Percentiles rank a stretch among this genome's conserved stretches.
These are phyloP conservation scores for Zasmidium cellare DNA, from an alignment of 2,329 filamentous ascomycete genomes.

Conservation along the genomic window DNA sequence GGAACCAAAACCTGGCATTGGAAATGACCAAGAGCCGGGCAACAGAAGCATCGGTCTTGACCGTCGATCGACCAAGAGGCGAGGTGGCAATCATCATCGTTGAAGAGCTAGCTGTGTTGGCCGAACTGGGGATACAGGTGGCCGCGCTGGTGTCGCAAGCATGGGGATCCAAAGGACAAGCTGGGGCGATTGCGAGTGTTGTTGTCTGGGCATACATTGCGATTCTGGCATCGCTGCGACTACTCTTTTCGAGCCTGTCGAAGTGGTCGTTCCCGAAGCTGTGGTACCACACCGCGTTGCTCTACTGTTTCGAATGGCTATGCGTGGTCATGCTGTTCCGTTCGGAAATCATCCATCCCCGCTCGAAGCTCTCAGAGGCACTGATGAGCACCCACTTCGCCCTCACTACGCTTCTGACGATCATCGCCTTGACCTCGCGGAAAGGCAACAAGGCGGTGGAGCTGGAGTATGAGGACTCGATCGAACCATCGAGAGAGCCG, in stretches of 20 bases:
- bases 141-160: slow-evolving; percentile 61
- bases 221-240: slow-evolving; percentile 68
- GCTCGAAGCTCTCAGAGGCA: slow-evolving; percentile 60
- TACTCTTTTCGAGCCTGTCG: slow-evolving; percentile 62
- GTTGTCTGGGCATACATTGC: slow-evolving; percentile 80
- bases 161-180: slow-evolving; percentile 55
- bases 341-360: slow-evolving; percentile 77
- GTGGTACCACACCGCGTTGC: slow-evolving; percentile 88
- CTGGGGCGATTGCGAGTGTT: slow-evolving; percentile 67
- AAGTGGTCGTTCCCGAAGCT: slow-evolving; percentile 69
- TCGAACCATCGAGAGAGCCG: slow-evolving; percentile 84
- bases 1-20: slow-evolving; percentile 57
- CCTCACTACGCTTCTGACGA: slow-evolving; percentile 70
- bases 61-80: slow-evolving; percentile 73
- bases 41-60: slow-evolving; percentile 57
- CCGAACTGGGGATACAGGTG: slow-evolving; percentile 68
- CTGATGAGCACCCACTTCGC: slow-evolving; percentile 73
- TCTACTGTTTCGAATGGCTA: slow-evolving; percentile 83
- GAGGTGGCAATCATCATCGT: slow-evolving; percentile 69
- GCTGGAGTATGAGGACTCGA: slow-evolving; percentile 82
- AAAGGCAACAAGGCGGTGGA: slow-evolving; percentile 90
- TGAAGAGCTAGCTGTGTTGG: slow-evolving; percentile 74
- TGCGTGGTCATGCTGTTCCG: slow-evolving; percentile 77
- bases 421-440: slow-evolving; percentile 76
- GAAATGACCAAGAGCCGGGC: slow-evolving; percentile 52